Evolutionary conservation across 1,139 yeast species (phyloP).

Genomic region (Zygosaccharomyces sapae): DNA sequence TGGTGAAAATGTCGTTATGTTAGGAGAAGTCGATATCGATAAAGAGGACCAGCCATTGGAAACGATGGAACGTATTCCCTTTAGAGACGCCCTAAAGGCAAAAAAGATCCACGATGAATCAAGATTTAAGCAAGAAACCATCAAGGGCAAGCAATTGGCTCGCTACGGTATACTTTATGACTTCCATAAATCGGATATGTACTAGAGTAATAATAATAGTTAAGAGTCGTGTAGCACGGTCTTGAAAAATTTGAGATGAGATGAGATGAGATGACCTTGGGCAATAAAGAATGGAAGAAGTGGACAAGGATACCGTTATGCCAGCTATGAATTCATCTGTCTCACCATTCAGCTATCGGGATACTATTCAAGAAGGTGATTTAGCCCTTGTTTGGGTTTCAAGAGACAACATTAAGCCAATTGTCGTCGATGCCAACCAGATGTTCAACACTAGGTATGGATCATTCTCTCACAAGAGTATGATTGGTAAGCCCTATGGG

Average conservation of each 20-base stretch:
- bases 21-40: slow-evolving; percentile 92
- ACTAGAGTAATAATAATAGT: slow-evolving; percentile 21
- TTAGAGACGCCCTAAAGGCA: slow-evolving; percentile 53
- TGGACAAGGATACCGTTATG: background rate
- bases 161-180: slow-evolving; percentile 56
- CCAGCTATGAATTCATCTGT: slow-evolving; percentile 8
- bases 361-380: slow-evolving; percentile 71
- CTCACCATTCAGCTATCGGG: slow-evolving; percentile 31
- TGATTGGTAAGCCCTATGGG: slow-evolving; percentile 82
- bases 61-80: slow-evolving; percentile 54
- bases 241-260: slow-evolving; percentile 1
- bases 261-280: slow-evolving; percentile 6
- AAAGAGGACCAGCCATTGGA: slow-evolving; percentile 70
- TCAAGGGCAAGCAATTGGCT: slow-evolving; percentile 46
- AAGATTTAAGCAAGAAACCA: slow-evolving; percentile 44
- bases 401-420: slow-evolving; percentile 73
- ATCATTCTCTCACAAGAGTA: slow-evolving; percentile 69
- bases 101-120: slow-evolving; percentile 40
- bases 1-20: slow-evolving; percentile 95
- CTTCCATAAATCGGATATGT: slow-evolving; percentile 50
- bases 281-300: background rate
- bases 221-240: slow-evolving; percentile 7
- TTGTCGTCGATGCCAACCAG: slow-evolving; percentile 56
- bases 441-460: slow-evolving; percentile 83
- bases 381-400: slow-evolving; percentile 81